Base-by-base conservation (phyloP, 1,284 basidiomycete species). In the Taiwanofungus camphoratus region DNA sequence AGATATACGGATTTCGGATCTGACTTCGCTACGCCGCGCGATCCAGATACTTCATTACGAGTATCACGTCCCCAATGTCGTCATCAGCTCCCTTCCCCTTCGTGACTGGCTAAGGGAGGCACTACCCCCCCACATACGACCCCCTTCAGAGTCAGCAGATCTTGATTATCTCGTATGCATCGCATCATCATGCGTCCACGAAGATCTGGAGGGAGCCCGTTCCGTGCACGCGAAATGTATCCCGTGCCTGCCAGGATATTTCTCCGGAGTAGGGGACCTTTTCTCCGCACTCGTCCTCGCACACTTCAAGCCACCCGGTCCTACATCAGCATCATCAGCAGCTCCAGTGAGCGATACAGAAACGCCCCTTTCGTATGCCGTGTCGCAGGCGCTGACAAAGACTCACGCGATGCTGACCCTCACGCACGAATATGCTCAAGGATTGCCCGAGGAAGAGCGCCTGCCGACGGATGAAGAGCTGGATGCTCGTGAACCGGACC, bases 251-350 rank as follows among this genome's bases (percentile, higher is more conserved):
- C 79, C 86, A 16, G 92, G 92, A 7, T 96, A 97, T 68, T 99
- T 95, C 62, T 89, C 90, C 8, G 96, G 95, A 20, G 94, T 97
- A 2, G 96, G 95, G 11, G 95, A 99, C 61, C 78, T 98, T 41
- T 99, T 99, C 68, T 93, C 94, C 2, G 91, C 96, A 0, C 79
- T 99, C 42, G 79, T 94, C 13, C 70, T 96, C 0, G 95, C 83
- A 0, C 85, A 94, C 55, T 97, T 84, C 62, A 59, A 66, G n/a
- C 55, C 62, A 12, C 38, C 57, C 9, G 39, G 42, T 22, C 54
- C 59, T 15, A 29, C 47, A 19, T 27, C 31, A 20, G 7, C 45
- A 3, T 30, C 46, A 16, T 3, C 30, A 5, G 32, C 35, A 11
- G 69, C 27, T 60, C 68, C 48, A 73, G 66, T 57, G 27, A 57